phyloP scores from a whole-genome alignment of 345 rosid genomes.

The Gossypium anomalum region DNA sequence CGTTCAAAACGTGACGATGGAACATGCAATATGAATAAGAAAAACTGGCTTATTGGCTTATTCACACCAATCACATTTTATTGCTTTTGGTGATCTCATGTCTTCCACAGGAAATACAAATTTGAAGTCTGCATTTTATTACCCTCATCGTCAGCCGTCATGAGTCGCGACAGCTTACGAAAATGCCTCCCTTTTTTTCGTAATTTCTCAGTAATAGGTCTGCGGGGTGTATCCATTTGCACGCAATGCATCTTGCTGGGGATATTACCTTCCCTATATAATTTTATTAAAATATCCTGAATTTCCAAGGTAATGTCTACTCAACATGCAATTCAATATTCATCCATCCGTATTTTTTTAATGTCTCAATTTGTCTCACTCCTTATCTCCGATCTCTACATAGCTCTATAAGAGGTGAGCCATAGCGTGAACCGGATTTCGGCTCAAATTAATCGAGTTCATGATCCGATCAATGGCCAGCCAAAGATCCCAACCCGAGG shows the following conservation, averaged over 20 bases:
- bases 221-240: background rate
- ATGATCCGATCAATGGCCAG: background rate
- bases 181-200: background rate
- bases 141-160: background rate
- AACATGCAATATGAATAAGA: background rate
- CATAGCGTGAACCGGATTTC: background rate
- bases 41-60: background rate
- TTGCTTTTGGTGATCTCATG: background rate
- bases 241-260: constrained; percentile 6
- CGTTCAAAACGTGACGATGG: background rate
- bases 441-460: background rate
- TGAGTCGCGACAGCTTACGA: background rate
- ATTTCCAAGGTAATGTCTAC: background rate
- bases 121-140: background rate
- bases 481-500: background rate
- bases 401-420: background rate
- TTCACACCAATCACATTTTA: background rate
- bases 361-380: background rate
- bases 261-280: background rate
- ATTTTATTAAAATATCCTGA: background rate
- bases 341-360: background rate
- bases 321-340: background rate
- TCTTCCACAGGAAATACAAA: background rate
- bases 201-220: background rate
- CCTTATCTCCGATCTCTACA: background rate